phyloP scores from a whole-genome alignment of 176 grass and related monocot species.

The Elaeis guineensis region DNA sequence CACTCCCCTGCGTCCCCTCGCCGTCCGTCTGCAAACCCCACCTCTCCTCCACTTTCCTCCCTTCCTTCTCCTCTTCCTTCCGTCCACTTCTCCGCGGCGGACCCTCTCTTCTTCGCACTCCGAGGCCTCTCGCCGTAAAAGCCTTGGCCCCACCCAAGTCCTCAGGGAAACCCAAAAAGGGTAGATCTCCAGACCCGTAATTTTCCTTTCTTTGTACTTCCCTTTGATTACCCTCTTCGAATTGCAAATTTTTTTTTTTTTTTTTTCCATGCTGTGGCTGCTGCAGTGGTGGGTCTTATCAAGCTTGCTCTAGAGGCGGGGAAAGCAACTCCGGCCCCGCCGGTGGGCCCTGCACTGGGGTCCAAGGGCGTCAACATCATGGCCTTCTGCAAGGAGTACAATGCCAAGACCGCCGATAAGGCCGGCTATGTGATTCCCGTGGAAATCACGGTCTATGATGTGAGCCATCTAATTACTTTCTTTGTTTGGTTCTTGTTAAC shows the following conservation, averaged over 20 bases:
- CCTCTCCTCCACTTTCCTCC: constrained; percentile 53
- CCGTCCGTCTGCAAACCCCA: constrained; percentile 12
- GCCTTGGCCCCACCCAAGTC: constrained; percentile 92
- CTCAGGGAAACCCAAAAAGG: constrained; percentile 84
- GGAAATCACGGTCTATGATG: constrained; percentile 98
- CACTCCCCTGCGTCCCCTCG: constrained; percentile 29
- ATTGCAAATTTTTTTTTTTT: background rate
- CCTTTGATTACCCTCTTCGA: too few species aligned
- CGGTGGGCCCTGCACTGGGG: constrained; percentile 85
- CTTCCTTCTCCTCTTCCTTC: constrained; percentile 29
- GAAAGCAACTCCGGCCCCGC: constrained; percentile 93
- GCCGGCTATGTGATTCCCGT: constrained; percentile 91
- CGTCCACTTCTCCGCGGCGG: constrained; percentile 1
- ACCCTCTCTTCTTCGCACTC: background rate
- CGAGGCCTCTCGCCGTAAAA: constrained; percentile 48
- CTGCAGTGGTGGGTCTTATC: constrained; percentile 59
- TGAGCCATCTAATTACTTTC: constrained; percentile 17
- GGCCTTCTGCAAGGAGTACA: constrained; percentile 97
- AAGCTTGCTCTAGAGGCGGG: constrained; percentile 92
- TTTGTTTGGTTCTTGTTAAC: too few species aligned
- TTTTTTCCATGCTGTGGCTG: background rate
- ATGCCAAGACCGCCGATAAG: constrained; percentile 94
- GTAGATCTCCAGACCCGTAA: constrained; percentile 9
- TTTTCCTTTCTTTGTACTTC: too few species aligned
- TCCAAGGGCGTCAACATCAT: constrained; percentile 98